Evolutionary conservation across 2,329 filamentous ascomycete genomes (phyloP), one percentile per base, ranked within the genome.

Genomic region (Apiospora sp.): DNA sequence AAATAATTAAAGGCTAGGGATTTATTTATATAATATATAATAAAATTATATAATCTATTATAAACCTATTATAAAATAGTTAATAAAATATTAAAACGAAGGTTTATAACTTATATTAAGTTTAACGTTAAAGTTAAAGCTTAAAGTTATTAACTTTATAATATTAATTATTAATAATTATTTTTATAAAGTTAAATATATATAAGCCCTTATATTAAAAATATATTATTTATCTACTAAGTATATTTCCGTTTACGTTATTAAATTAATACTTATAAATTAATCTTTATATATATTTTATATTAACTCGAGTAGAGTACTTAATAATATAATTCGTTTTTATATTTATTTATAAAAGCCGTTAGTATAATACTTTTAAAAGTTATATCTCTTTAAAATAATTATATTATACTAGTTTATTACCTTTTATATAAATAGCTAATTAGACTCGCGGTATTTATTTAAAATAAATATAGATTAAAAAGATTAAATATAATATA

Each of bases 121-220:
- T 27, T n/a, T n/a, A n/a, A 51, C 49, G 0, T 86, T 97, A 0
- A 84, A 82, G 1, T 85, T 96, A 0, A 81, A 85, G 27, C 88
- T 88, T 30, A 79, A 84, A 46, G 83, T 87, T 1, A 84, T 91
- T 1, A 92, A 94, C 0, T 98, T 99, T 79, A 91, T 93, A 0
- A 95, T 94, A 4, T 85, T 98, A 19, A 93, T 99, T 73, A 92
- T 95, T 0, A 94, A 98, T 78, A 89, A 90, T 5, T 93, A 98
- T 80, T 96, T 93, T 10, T 91, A 96, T 67, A 95, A 94, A 75
- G 90, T 92, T 68, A 99, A 98, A 80, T 98, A 96, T 81, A 93
- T 98, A 87, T 95, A 98, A 83, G 96, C 96, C 0, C 88, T 99
- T 2, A 95, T 96, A 0, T 88, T 99, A 0, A 94, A 94, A 0